Evolutionary conservation across 108 stramenopile genomes (phyloP), one percentile per base, ranked within the genome.

Genomic region (Ochromonas danica): DNA sequence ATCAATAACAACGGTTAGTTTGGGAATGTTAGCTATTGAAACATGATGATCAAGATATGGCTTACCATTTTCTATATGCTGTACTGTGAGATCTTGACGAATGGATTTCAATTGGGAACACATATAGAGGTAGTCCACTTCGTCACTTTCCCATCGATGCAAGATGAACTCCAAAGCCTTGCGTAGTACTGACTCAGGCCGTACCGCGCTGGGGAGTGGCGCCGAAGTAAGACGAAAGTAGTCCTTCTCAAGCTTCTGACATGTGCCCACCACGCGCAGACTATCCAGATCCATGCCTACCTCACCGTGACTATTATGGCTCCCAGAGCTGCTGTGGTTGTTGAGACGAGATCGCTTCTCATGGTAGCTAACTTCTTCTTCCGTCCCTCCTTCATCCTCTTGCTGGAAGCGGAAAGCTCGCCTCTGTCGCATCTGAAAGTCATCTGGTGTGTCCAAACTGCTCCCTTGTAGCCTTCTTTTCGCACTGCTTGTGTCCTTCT

Each of bases 41-140:
- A 14, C 22, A 51, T 14, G 6, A 51, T 51, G 6, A 51, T 14
- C 22, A 51, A 14, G 6, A 14, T 14, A 14, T 31, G 14, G 38
- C 72, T 27, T 42, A 75, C 84, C 83, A 82, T 92, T 90, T 67
- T 91, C 82, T 3, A 98, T 92, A 39, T 89, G 87, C 81, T 98
- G 97, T 6, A 98, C 93, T 33, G 92, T 93, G 61, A 93, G 86
- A 84, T 98, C 97, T 81, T 96, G 97, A 33, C 97, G 90, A 61
- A 98, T 87, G 22, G 95, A 92, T 84, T 97, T 92, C 43, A 93
- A 86, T 77, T 98, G 96, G 1, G 93, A 91, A 81, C 94, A 96
- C 78, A 94, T 80, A 78, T 95, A 96, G 42, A 86, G 89, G 86
- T 92, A 94, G 81, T 92, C 91, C 75, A 92, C 91, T 10, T 89